Conservation (phyloP, 345 rosid genomes). For the Xanthoceras sorbifolium region DNA sequence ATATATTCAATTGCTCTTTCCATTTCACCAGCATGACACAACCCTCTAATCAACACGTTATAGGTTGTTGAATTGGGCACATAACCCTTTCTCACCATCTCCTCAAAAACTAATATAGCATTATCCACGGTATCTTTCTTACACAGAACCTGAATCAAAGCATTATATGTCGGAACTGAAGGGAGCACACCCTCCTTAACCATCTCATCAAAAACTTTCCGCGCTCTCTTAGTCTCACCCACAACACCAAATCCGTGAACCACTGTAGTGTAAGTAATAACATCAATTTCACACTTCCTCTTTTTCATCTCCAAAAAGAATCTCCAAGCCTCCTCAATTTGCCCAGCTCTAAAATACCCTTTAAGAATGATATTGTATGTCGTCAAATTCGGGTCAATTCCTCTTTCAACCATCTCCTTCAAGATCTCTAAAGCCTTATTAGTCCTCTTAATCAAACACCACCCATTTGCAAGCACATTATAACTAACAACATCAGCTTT, state of each 20-base stretch:
- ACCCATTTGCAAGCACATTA: constrained; percentile 76
- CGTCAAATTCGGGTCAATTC: constrained; percentile 58
- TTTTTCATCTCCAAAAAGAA: constrained; percentile 91
- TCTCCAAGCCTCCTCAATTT: constrained; percentile 74
- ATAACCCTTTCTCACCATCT: constrained; percentile 78
- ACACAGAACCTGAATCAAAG: constrained; percentile 85
- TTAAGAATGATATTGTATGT: constrained; percentile 77
- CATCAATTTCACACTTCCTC: constrained; percentile 73
- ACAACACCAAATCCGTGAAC: constrained; percentile 80
- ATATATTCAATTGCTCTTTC: constrained; percentile 60
- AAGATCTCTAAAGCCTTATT: constrained; percentile 74
- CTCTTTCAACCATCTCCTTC: constrained; percentile 81
- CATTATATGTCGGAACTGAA: constrained; percentile 83
- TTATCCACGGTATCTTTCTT: constrained; percentile 84
- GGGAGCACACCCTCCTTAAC: constrained; percentile 73
- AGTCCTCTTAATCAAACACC: constrained; percentile 87
- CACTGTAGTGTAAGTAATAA: constrained; percentile 73
- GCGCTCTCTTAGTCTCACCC: constrained; percentile 69
- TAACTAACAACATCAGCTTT: constrained; percentile 71
- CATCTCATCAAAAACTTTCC: constrained; percentile 71
- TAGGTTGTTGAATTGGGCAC: constrained; percentile 66
- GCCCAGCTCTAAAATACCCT: constrained; percentile 80
- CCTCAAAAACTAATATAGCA: constrained; percentile 68
- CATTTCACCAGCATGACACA: constrained; percentile 73
- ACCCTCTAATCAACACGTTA: constrained; percentile 75